A percentile compares a stretch with the other conserved stretches of the same genome.
Evolutionary conservation across 2,329 filamentous ascomycete genomes (phyloP).

Genomic region (Talaromyces pinophilus): DNA sequence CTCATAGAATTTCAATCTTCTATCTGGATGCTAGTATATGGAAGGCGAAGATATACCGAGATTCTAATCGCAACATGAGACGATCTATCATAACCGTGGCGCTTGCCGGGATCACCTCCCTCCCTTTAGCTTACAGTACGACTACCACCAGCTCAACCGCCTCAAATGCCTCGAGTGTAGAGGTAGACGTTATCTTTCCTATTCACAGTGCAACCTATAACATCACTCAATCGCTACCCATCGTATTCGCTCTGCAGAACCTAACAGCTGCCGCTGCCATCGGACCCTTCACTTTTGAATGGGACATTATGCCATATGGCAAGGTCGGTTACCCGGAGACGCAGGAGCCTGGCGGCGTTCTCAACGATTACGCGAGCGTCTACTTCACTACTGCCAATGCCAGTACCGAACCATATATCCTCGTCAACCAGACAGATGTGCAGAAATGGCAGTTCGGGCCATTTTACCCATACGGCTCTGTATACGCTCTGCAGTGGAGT

Average conservation of each 20-base stretch:
- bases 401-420: slow-evolving; percentile 1
- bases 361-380: background rate
- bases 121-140: background rate
- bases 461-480: slow-evolving; percentile 6
- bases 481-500: slow-evolving; percentile 16
- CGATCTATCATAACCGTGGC: background rate
- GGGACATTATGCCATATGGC: slow-evolving; percentile 18
- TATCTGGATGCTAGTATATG: background rate
- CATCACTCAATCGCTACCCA: slow-evolving; percentile 10
- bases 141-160: background rate
- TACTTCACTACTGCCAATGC: slow-evolving; percentile 1
- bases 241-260: slow-evolving; percentile 16
- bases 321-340: background rate
- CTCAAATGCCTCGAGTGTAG: background rate
- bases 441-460: slow-evolving; percentile 9
- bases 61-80: slow-evolving; percentile 1
- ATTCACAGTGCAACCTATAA: slow-evolving; percentile 14
- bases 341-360: slow-evolving; percentile 7
- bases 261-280: slow-evolving; percentile 9
- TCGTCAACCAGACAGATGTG: slow-evolving; percentile 12
- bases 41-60: background rate
- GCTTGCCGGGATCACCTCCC: background rate
- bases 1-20: background rate
- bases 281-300: slow-evolving; percentile 10
- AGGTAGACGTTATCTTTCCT: slow-evolving; percentile 17